Evolutionary conservation across 73 alveolate genomes (phyloP).

Genomic region (Urostyla sp.): DNA sequence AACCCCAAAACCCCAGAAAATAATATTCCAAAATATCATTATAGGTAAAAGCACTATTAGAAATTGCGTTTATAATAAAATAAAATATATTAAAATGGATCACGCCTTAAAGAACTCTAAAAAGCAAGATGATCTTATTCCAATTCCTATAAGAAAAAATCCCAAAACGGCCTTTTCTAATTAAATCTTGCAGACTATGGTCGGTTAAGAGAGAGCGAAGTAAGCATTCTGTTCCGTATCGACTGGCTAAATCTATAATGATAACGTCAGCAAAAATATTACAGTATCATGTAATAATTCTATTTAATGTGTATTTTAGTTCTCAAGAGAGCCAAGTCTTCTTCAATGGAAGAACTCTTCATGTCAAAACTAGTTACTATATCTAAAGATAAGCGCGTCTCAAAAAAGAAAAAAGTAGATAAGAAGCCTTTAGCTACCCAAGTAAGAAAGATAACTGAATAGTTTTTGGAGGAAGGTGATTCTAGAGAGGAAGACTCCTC

Average conservation of each 20-base stretch:
- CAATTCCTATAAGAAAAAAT: no score
- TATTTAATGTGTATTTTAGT: no score
- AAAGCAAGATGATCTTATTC: no score
- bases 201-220: conserved; percentile 39
- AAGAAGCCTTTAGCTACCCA: neutral
- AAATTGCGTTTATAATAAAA: no score
- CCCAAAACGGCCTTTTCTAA: conserved; percentile 40
- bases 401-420: no score
- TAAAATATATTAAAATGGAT: no score
- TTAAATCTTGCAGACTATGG: conserved; percentile 9
- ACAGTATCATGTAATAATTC: neutral
- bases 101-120: no score
- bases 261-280: neutral
- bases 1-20: no score
- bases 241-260: neutral
- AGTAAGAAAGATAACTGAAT: neutral
- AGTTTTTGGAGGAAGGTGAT: conserved; percentile 4
- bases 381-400: neutral
- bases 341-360: no score
- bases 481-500: neutral
- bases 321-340: no score
- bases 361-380: neutral
- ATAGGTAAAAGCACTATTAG: no score
- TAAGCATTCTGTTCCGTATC: conserved; percentile 29
- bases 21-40: no score